A percentile compares a stretch with the other conserved stretches of the same genome.
phyloP scores from a whole-genome alignment of 306 rosid species.

The Styphnolobium japonicum region DNA sequence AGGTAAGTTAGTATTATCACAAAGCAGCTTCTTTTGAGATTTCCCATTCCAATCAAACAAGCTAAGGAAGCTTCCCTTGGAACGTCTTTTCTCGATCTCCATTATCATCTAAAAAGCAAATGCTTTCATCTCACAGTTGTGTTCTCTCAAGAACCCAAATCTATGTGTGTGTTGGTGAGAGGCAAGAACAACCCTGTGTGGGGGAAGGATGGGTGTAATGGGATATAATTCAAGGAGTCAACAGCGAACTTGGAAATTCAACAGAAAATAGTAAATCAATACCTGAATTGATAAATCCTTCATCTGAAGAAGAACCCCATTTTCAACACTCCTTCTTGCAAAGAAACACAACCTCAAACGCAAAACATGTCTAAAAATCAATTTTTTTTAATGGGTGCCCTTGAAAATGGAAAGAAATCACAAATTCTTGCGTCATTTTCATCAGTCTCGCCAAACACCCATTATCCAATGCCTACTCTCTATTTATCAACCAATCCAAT shows the following conservation, averaged over 20 bases:
- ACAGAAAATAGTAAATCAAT: not conserved
- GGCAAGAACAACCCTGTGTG: not conserved
- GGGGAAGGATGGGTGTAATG: not conserved
- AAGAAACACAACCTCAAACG: not conserved
- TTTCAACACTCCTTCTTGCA: conserved; percentile 13
- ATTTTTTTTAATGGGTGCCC: conserved; percentile 16
- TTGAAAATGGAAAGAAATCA: conserved; percentile 1
- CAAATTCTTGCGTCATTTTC: conserved; percentile 21
- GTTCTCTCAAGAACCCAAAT: not conserved
- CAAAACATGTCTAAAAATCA: not conserved
- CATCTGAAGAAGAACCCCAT: conserved; percentile 37
- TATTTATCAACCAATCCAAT: not conserved
- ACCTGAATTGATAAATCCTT: conserved; percentile 13
- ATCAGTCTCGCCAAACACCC: not conserved
- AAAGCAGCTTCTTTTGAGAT: conserved; percentile 64
- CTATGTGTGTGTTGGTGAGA: not conserved
- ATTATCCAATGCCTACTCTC: not conserved
- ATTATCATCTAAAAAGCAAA: conserved; percentile 36
- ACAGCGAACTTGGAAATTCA: not conserved
- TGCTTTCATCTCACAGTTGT: not conserved
- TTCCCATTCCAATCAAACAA: conserved; percentile 80
- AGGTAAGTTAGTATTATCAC: conserved; percentile 36
- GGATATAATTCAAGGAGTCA: not conserved
- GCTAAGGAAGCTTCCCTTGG: conserved; percentile 70
- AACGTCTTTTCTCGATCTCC: conserved; percentile 73